These are phyloP conservation scores for Annona squamosa DNA, from an alignment of 164 flowering plant species.

Conservation along the genomic window DNA sequence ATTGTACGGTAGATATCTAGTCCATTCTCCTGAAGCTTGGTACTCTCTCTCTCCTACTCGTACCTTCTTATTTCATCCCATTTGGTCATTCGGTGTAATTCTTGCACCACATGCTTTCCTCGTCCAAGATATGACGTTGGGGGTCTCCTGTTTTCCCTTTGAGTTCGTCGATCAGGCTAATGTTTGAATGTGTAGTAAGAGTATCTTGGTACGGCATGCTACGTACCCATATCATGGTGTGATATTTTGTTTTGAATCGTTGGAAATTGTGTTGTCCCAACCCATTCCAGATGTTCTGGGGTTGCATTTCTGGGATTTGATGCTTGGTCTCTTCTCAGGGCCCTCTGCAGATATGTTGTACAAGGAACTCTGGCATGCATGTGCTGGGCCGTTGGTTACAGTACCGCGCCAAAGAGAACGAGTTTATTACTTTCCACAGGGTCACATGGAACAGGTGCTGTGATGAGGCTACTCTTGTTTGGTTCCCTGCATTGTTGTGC, in stretches of 20 bases:
- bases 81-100: too few relatives aligned
- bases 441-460: conserved; percentile 89
- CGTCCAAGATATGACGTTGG: too few relatives aligned
- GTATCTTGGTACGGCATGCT: too few relatives aligned
- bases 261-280: not conserved
- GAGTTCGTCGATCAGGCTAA: too few relatives aligned
- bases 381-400: conserved; percentile 87
- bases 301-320: not conserved
- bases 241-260: not conserved
- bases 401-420: conserved; percentile 81
- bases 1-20: too few relatives aligned
- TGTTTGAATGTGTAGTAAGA: too few relatives aligned
- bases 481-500: not conserved
- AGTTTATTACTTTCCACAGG: conserved; percentile 88
- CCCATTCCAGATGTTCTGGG: not conserved
- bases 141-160: too few relatives aligned
- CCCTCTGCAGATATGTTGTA: conserved; percentile 42
- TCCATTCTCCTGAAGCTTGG: too few relatives aligned
- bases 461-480: not conserved
- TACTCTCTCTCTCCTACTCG: too few relatives aligned
- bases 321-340: conserved; percentile 18
- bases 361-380: conserved; percentile 85
- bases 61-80: too few relatives aligned
- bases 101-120: too few relatives aligned
- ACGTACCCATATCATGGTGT: too few relatives aligned